Percentiles rank a stretch among this genome's conserved stretches.
Conservation (phyloP, 2,329 filamentous ascomycete genomes). For the Cladosporium sp. region DNA sequence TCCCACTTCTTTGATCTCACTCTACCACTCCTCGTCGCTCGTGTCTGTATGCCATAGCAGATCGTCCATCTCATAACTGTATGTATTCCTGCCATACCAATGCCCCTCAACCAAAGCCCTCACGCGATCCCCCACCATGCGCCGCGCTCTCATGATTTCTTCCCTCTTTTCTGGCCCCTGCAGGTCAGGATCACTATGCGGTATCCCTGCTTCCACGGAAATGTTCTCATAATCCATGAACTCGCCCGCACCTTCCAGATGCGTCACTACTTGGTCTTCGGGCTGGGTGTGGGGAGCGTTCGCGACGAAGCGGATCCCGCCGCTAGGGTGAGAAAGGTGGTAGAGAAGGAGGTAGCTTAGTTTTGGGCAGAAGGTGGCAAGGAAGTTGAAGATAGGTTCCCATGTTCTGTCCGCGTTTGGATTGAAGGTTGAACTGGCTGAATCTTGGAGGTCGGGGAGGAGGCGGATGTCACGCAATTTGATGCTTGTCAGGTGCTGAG, state of each 20-base stretch:
- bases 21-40: slow-evolving; percentile 29
- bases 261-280: not conserved
- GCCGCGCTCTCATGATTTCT: not conserved
- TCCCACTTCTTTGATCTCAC: not conserved
- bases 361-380: slow-evolving; percentile 14
- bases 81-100: slow-evolving; percentile 23
- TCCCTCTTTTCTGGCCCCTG: not conserved
- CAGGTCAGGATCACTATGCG: slow-evolving; percentile 3
- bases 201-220: slow-evolving; percentile 18
- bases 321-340: slow-evolving; percentile 21
- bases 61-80: slow-evolving; percentile 28
- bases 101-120: slow-evolving; percentile 18
- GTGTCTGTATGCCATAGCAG: slow-evolving; percentile 28
- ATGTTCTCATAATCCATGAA: slow-evolving; percentile 17
- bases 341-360: slow-evolving; percentile 26
- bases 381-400: slow-evolving; percentile 22
- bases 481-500: slow-evolving; percentile 19
- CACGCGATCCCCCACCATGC: slow-evolving; percentile 15
- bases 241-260: slow-evolving; percentile 1
- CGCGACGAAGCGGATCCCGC: slow-evolving; percentile 21
- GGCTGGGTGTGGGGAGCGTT: slow-evolving; percentile 7
- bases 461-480: slow-evolving; percentile 28
- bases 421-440: not conserved
- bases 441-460: slow-evolving; percentile 10
- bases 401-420: slow-evolving; percentile 18